These are phyloP conservation scores for Leccinum rimulosum DNA, from an alignment of 768 basidiomycete species.

Conservation along the genomic window DNA sequence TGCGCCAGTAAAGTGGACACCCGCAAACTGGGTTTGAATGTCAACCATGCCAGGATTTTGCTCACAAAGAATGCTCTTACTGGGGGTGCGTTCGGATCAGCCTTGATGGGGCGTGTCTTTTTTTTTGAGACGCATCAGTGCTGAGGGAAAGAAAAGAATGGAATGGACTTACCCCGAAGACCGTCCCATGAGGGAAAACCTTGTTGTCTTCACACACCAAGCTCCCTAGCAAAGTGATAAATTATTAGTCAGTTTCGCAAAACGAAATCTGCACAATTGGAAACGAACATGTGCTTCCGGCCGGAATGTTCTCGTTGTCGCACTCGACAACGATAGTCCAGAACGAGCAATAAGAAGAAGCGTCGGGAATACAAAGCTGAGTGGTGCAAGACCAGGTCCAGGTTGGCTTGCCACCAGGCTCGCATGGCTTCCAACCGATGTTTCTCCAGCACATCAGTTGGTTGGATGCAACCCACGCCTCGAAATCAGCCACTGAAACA, in stretches of 20 bases:
- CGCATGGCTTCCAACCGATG: constrained; percentile 1
- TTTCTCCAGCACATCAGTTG: constrained; percentile 2
- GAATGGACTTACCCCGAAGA: constrained; percentile 2
- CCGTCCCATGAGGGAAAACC: constrained; percentile 6
- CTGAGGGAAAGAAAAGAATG: not conserved
- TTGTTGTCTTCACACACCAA: constrained; percentile 4
- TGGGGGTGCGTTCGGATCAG: not conserved
- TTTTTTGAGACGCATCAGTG: not conserved
- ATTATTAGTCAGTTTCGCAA: not conserved
- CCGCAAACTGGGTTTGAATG: not conserved
- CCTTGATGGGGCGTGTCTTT: not conserved
- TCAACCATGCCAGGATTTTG: not conserved
- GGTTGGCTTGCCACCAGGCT: not conserved
- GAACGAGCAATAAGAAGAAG: not conserved
- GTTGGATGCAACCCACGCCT: not conserved
- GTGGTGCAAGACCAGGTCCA: constrained; percentile 4
- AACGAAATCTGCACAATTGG: too few species aligned
- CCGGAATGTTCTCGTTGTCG: constrained; percentile 3
- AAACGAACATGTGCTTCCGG: constrained; percentile 5
- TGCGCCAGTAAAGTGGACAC: constrained; percentile 2
- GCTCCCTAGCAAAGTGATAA: constrained; percentile 1
- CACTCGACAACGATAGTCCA: constrained; percentile 14
- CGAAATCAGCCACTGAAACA: not conserved
- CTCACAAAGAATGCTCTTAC: not conserved
- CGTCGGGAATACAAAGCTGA: constrained; percentile 3